These are phyloP conservation scores for Aspergillus neoniger DNA, from an alignment of 2,329 filamentous ascomycete genomes.

Conservation along the genomic window DNA sequence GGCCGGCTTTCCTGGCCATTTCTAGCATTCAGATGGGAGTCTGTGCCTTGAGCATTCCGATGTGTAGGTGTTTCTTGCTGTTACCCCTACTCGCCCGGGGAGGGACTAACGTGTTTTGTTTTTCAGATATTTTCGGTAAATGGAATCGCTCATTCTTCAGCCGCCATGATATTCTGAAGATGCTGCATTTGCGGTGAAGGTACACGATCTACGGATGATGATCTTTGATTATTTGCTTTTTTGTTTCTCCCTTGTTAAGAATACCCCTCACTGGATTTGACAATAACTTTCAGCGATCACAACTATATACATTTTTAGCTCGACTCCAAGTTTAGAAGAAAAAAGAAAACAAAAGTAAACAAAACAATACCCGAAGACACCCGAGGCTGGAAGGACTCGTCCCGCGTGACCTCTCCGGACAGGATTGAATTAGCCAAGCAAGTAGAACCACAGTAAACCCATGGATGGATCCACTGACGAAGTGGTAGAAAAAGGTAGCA, in stretches of 20 bases:
- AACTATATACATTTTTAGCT: too few species aligned
- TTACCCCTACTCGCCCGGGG: background rate
- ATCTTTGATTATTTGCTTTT: background rate
- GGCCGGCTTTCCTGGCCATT: slow-evolving; percentile 67
- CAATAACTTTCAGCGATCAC: too few species aligned
- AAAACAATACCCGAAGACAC: too few species aligned
- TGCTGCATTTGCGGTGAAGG: slow-evolving; percentile 36
- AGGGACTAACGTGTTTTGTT: slow-evolving; percentile 3
- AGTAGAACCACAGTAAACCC: background rate
- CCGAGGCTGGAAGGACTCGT: too few species aligned
- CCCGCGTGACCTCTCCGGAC: too few species aligned
- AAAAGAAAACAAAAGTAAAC: background rate
- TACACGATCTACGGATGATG: background rate
- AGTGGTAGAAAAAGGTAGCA: background rate
- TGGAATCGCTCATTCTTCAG: slow-evolving; percentile 72
- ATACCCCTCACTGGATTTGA: background rate
- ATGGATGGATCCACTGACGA: background rate
- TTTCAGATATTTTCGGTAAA: slow-evolving; percentile 74
- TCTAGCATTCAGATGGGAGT: slow-evolving; percentile 75
- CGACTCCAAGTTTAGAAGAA: background rate
- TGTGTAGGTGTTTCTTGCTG: slow-evolving; percentile 63
- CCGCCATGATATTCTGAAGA: slow-evolving; percentile 67
- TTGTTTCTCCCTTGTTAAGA: background rate
- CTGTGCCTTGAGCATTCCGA: slow-evolving; percentile 72
- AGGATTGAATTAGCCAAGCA: background rate